Conservation (phyloP, 176 grass and related monocot genomes). For the Guadua angustifolia region DNA sequence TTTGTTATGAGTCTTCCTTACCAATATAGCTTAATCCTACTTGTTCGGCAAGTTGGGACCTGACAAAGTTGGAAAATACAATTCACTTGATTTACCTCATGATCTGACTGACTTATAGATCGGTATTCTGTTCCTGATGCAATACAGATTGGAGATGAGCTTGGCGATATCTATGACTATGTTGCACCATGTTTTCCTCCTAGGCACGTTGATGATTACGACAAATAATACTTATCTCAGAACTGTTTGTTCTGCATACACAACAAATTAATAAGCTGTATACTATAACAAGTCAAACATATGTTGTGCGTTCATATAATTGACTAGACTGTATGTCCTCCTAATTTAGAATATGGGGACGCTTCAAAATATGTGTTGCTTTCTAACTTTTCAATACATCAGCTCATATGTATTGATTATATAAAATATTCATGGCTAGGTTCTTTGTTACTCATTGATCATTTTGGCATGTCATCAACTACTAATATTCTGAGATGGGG, state of each 20-base stretch:
- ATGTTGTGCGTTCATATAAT: slow-evolving; percentile 22
- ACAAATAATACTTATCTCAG: slow-evolving; percentile 14
- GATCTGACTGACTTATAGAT: slow-evolving; percentile 8
- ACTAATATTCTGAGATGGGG: slow-evolving; percentile 11
- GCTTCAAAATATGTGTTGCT: not conserved
- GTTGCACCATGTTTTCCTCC: slow-evolving; percentile 99
- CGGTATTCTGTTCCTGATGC: slow-evolving; percentile 33
- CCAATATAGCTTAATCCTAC: slow-evolving; percentile 23
- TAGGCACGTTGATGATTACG: slow-evolving; percentile 59
- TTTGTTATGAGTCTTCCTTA: slow-evolving; percentile 22
- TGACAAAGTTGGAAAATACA: slow-evolving; percentile 23
- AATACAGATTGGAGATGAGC: slow-evolving; percentile 94
- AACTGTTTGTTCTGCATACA: slow-evolving; percentile 27
- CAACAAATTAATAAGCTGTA: slow-evolving; percentile 15
- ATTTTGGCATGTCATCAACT: slow-evolving; percentile 37
- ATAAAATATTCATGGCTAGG: slow-evolving; percentile 10
- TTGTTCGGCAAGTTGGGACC: slow-evolving; percentile 24
- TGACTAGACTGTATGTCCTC: not conserved
- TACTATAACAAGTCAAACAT: slow-evolving; percentile 7
- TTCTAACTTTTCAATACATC: slow-evolving; percentile 27
- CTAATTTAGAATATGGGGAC: slow-evolving; percentile 2
- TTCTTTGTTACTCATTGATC: slow-evolving; percentile 8
- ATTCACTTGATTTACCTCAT: slow-evolving; percentile 34
- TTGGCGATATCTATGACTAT: slow-evolving; percentile 99
- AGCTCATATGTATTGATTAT: slow-evolving; percentile 37